Evolutionary conservation across 2,329 filamentous ascomycete genomes (phyloP).

Genomic region (Xylaria sp.): DNA sequence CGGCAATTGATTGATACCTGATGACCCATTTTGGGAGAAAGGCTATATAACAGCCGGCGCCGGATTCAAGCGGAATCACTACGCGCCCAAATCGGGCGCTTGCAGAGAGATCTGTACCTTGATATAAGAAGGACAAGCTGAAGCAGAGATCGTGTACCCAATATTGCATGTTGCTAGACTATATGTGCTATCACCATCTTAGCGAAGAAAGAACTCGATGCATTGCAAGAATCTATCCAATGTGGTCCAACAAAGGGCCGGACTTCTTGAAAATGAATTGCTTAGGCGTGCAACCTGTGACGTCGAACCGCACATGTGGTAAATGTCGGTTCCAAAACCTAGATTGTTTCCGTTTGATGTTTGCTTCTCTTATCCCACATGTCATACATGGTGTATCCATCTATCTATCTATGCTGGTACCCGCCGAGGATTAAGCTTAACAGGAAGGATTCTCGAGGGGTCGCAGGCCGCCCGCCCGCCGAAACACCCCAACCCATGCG

Average conservation of each 20-base stretch:
- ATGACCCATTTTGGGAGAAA: conserved; percentile 33
- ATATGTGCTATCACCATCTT: conserved; percentile 24
- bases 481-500: conserved; percentile 15
- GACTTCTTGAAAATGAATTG: conserved; percentile 14
- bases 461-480: conserved; percentile 2
- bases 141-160: conserved; percentile 31
- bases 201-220: conserved; percentile 17
- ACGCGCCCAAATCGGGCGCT: conserved; percentile 34
- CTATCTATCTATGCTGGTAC: neutral
- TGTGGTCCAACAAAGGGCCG: neutral
- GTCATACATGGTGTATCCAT: conserved; percentile 3
- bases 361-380: conserved; percentile 15
- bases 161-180: conserved; percentile 20
- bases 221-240: conserved; percentile 8
- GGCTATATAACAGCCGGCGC: conserved; percentile 15
- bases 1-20: conserved; percentile 39
- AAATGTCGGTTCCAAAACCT: conserved; percentile 24
- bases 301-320: neutral
- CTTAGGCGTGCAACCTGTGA: neutral
- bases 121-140: conserved; percentile 19
- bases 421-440: conserved; percentile 32
- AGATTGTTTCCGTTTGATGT: conserved; percentile 36
- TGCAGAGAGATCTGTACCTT: conserved; percentile 29
- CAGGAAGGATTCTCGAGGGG: conserved; percentile 26
- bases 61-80: conserved; percentile 26